Conservation (phyloP, 1,139 yeast genomes). For the Geotrichum carabidarum region DNA sequence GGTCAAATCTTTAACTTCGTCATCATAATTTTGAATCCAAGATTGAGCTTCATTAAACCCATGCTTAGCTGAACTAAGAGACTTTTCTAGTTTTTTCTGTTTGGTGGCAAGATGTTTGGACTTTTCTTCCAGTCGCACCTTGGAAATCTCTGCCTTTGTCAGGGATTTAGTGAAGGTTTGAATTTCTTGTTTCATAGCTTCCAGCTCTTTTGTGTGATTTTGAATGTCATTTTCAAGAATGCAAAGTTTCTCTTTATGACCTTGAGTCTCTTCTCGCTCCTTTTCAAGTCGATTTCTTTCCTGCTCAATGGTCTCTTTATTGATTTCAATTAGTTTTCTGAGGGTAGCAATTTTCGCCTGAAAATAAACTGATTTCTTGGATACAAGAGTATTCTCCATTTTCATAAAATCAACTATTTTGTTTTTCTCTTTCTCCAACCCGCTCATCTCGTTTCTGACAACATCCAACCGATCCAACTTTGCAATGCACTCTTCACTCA, state of each 20-base stretch:
- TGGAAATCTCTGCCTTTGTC: constrained; percentile 40
- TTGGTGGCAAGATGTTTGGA: constrained; percentile 57
- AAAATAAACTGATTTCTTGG: constrained; percentile 51
- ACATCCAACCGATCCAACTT: constrained; percentile 74
- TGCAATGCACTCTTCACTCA: constrained; percentile 75
- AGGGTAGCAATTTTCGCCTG: constrained; percentile 51
- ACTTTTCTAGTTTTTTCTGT: constrained; percentile 57
- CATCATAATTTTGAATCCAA: constrained; percentile 46
- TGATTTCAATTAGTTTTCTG: constrained; percentile 38
- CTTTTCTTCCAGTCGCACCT: constrained; percentile 70
- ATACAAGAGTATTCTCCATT: constrained; percentile 57
- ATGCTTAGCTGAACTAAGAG: constrained; percentile 38
- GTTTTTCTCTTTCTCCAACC: constrained; percentile 63
- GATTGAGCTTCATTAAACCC: constrained; percentile 43
- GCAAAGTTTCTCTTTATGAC: constrained; percentile 40
- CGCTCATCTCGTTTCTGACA: constrained; percentile 70
- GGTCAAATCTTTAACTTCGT: constrained; percentile 38
- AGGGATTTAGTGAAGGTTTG: constrained; percentile 28
- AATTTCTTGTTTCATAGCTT: constrained; percentile 28
- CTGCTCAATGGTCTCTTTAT: constrained; percentile 41
- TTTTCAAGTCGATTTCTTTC: constrained; percentile 46
- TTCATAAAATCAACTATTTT: constrained; percentile 64
- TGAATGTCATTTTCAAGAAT: constrained; percentile 37
- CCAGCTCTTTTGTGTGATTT: constrained; percentile 37
- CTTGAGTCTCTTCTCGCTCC: constrained; percentile 44